Evolutionary conservation across 2,329 filamentous ascomycete species (phyloP), one percentile per base, ranked within the genome.

Genomic region (Pseudogymnoascus sp.): DNA sequence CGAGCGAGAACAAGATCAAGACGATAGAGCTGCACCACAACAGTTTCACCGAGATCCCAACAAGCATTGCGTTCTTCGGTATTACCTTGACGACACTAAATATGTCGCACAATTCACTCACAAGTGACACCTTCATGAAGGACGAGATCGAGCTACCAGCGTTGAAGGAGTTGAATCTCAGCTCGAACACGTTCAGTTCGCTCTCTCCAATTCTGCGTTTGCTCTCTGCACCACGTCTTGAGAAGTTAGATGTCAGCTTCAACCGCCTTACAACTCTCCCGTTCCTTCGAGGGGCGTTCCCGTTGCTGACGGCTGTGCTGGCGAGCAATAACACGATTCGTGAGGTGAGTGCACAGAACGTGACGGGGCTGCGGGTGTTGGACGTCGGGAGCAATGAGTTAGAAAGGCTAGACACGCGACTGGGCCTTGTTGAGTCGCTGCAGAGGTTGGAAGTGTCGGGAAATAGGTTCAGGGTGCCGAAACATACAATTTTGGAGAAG

Each of bases 301-400:
- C 91, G 0, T 80, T 79, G 6, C 80, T 97, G 44, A 82, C 81
- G 1, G 84, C 89, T 0, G 79, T 97, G 9, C 78, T 93, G 17
- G 88, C 86, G 1, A 84, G 87, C 3, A 91, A 96, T 75, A 97
- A 97, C 73, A 86, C 87, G 67, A 82, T 97, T 60, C 79, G 82
- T 5, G 87, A 88, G 13, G 80, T 96, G 15, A 83, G 88, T 1
- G 87, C 90, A 0, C 88, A 91, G 9, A 80, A 86, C 9, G 85
- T 97, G 38, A 81, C 82, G 60, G 93, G 93, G 0, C 74, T 97
- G 63, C 85, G 85, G 67, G 83, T 89, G 4, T 84, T 96, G 2
- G 91, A 96, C 72, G 85, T 91, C 7, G 86, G 85, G 67, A 93
- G 91, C 74, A 97, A 97, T 71, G 88, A 93, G 60, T 91, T 97